Percentiles rank a stretch among this genome's conserved stretches.
Evolutionary conservation across 2,329 filamentous ascomycete species (phyloP).

Genomic region (Tympanopsis confertula): DNA sequence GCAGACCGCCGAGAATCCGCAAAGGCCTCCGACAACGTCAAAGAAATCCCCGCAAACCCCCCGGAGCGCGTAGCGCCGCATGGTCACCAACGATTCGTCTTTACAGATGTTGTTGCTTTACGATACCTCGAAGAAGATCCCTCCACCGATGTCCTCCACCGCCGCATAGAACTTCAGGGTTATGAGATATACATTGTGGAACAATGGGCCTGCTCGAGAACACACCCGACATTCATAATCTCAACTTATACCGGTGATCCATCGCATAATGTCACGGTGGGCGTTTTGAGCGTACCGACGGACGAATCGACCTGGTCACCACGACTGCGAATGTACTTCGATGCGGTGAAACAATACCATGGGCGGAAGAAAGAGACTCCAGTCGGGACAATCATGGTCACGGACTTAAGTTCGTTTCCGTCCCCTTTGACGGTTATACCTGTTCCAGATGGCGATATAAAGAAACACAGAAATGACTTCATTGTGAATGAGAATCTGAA

Average conservation of each 20-base stretch:
- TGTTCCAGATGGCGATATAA: constrained; percentile 49
- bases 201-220: constrained; percentile 59
- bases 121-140: constrained; percentile 51
- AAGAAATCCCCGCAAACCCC: too few species aligned
- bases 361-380: constrained; percentile 17
- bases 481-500: constrained; percentile 59
- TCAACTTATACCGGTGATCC: not conserved
- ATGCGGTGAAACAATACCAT: constrained; percentile 32
- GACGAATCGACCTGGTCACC: not conserved
- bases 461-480: constrained; percentile 47
- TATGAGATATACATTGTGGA: constrained; percentile 59
- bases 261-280: not conserved
- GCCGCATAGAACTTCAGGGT: constrained; percentile 38
- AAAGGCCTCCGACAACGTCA: too few species aligned
- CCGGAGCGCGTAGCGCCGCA: too few species aligned
- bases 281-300: not conserved
- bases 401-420: constrained; percentile 51
- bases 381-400: constrained; percentile 52
- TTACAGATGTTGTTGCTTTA: not conserved
- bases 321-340: not conserved
- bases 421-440: constrained; percentile 51
- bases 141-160: constrained; percentile 42
- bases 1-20: too few species aligned
- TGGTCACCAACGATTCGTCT: not conserved
- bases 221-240: constrained; percentile 20